Evolutionary conservation across 495 filamentous ascomycete genomes (phyloP).

Genomic region (Pyronema omphalodes): DNA sequence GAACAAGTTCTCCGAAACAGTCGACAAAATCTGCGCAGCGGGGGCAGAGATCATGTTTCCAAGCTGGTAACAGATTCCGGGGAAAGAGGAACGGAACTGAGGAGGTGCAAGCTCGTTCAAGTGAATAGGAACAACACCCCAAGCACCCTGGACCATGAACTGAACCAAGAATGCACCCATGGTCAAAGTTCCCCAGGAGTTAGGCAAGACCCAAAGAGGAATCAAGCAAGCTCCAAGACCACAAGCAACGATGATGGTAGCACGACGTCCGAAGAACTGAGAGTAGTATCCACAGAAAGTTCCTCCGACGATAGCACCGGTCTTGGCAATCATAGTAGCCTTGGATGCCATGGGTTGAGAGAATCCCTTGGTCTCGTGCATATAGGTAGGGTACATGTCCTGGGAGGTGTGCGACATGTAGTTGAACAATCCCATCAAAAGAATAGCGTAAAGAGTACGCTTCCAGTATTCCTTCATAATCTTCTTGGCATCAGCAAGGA

Average conservation of each 20-base stretch:
- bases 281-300: conserved; percentile 47
- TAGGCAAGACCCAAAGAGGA: conserved; percentile 54
- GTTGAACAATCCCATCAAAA: conserved; percentile 39
- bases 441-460: conserved; percentile 48
- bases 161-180: conserved; percentile 57
- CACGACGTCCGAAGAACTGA: conserved; percentile 52
- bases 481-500: conserved; percentile 30
- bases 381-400: conserved; percentile 62
- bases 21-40: conserved; percentile 53
- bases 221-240: conserved; percentile 41
- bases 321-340: conserved; percentile 56
- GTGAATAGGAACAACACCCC: conserved; percentile 63
- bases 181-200: conserved; percentile 36
- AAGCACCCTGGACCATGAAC: conserved; percentile 62
- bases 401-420: conserved; percentile 45
- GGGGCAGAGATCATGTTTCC: conserved; percentile 62
- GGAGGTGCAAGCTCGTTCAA: conserved; percentile 60
- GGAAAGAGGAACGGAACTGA: conserved; percentile 52
- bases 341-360: conserved; percentile 30
- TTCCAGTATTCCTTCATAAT: conserved; percentile 54
- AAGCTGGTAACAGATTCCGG: conserved; percentile 51
- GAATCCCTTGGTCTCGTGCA: conserved; percentile 48
- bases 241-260: conserved; percentile 42
- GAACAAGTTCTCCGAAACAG: conserved; percentile 40
- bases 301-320: conserved; percentile 54